Conservation (phyloP, 805 yeast genomes). For the Naumovozyma dairenensis region DNA sequence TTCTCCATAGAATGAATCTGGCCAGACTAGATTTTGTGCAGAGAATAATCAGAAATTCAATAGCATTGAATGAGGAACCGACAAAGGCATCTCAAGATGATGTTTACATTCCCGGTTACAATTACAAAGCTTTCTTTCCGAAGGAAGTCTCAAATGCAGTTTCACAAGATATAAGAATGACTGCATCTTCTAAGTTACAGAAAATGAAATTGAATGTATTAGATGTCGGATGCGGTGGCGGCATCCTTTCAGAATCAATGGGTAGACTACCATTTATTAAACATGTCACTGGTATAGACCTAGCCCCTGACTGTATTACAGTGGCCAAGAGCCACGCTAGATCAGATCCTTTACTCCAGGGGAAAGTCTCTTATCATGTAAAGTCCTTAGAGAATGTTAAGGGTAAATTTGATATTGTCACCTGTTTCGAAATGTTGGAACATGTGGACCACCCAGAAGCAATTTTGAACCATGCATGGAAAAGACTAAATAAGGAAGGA, state of each 20-base stretch:
- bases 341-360: conserved; percentile 52
- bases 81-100: conserved; percentile 20
- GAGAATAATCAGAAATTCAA: conserved; percentile 37
- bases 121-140: conserved; percentile 54
- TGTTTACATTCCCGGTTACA: conserved; percentile 71
- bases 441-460: conserved; percentile 82
- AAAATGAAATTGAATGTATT: conserved; percentile 40
- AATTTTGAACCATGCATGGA: conserved; percentile 58
- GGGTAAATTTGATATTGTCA: conserved; percentile 61
- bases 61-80: conserved; percentile 15
- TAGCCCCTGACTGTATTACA: conserved; percentile 69
- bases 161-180: conserved; percentile 43
- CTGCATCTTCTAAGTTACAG: conserved; percentile 23
- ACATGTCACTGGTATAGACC: conserved; percentile 71
- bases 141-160: conserved; percentile 39
- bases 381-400: conserved; percentile 49
- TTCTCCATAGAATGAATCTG: conserved; percentile 38
- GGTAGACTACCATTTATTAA: conserved; percentile 62
- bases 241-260: conserved; percentile 76
- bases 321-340: conserved; percentile 66
- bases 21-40: conserved; percentile 74
- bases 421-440: conserved; percentile 91
- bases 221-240: conserved; percentile 99
- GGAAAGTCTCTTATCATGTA: conserved; percentile 50
- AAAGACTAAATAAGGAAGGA: conserved; percentile 60